Conservation (phyloP, 768 basidiomycete species). For the Asterophora lycoperdoides region DNA sequence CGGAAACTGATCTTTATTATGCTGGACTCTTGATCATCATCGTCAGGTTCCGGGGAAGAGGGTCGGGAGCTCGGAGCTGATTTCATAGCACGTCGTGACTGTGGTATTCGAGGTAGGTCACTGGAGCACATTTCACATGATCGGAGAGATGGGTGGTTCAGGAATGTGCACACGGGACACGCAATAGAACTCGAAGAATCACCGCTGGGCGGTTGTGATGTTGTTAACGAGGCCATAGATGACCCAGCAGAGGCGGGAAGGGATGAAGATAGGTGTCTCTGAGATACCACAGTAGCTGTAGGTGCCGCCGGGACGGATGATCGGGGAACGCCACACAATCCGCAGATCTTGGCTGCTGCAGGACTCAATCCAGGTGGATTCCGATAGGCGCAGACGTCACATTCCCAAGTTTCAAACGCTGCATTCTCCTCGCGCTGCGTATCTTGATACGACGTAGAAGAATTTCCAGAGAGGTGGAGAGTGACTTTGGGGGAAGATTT, state of each 20-base stretch:
- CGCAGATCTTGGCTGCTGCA: slow-evolving; percentile 63
- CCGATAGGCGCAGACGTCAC: slow-evolving; percentile 81
- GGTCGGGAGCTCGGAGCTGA: slow-evolving; percentile 69
- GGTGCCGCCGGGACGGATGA: slow-evolving; percentile 25
- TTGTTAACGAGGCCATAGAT: slow-evolving; percentile 25
- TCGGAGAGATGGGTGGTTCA: slow-evolving; percentile 73
- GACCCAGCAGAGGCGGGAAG: slow-evolving; percentile 35
- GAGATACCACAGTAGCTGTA: slow-evolving; percentile 22
- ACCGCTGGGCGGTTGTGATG: slow-evolving; percentile 29
- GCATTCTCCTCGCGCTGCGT: slow-evolving; percentile 24
- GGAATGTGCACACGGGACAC: slow-evolving; percentile 88
- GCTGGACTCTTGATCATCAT: slow-evolving; percentile 30
- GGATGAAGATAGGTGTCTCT: slow-evolving; percentile 30
- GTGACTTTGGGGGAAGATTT: slow-evolving; percentile 88
- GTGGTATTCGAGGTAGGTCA: slow-evolving; percentile 42
- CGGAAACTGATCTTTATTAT: slow-evolving; percentile 86
- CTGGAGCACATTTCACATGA: slow-evolving; percentile 87
- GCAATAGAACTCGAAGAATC: slow-evolving; percentile 38
- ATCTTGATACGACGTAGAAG: slow-evolving; percentile 20
- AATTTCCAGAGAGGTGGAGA: slow-evolving; percentile 47
- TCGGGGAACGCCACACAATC: slow-evolving; percentile 78
- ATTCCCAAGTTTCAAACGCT: slow-evolving; percentile 68
- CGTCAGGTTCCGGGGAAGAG: slow-evolving; percentile 43
- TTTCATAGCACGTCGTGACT: slow-evolving; percentile 31
- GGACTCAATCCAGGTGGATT: slow-evolving; percentile 78